Evolutionary conservation across 1,284 basidiomycete species (phyloP).

Genomic region (Erythrobasidium hasegawianum): DNA sequence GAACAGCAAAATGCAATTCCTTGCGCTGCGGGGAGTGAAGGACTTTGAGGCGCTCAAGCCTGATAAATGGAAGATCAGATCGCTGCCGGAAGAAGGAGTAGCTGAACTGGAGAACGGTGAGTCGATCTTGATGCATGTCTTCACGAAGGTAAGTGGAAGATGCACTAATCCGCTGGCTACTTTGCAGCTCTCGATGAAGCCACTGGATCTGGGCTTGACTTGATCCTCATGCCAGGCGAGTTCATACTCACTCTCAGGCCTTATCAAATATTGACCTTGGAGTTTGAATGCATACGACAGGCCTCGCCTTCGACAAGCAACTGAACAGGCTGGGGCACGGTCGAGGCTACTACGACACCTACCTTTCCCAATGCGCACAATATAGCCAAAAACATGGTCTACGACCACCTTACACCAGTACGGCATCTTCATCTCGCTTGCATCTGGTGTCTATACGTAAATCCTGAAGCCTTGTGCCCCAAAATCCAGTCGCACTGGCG

Average conservation of each 20-base stretch:
- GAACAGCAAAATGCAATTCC: slow-evolving; percentile 49
- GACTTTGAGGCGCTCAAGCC: slow-evolving; percentile 46
- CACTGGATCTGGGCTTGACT: slow-evolving; percentile 47
- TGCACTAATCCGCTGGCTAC: too few relatives aligned
- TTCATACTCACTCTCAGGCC: not conserved
- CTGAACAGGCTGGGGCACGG: slow-evolving; percentile 50
- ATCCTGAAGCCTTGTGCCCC: too few relatives aligned
- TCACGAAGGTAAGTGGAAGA: too few relatives aligned
- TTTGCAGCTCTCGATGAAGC: slow-evolving; percentile 45
- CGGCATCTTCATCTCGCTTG: too few relatives aligned
- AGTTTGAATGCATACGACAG: not conserved
- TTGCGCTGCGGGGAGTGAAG: slow-evolving; percentile 43
- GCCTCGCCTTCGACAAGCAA: slow-evolving; percentile 48
- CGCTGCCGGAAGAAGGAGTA: slow-evolving; percentile 45
- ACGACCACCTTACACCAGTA: slow-evolving; percentile 33
- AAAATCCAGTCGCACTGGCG: slow-evolving; percentile 48
- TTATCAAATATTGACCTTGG: too few relatives aligned
- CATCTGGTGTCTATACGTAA: too few relatives aligned
- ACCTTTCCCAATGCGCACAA: slow-evolving; percentile 43
- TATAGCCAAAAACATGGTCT: slow-evolving; percentile 11
- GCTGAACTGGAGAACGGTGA: slow-evolving; percentile 26
- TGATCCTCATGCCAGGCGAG: slow-evolving; percentile 49
- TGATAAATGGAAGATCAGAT: slow-evolving; percentile 51
- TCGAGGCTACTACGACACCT: slow-evolving; percentile 52
- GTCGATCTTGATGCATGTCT: too few relatives aligned